phyloP scores from a whole-genome alignment of 257 asterid species.

The Penstemon eatonii region DNA sequence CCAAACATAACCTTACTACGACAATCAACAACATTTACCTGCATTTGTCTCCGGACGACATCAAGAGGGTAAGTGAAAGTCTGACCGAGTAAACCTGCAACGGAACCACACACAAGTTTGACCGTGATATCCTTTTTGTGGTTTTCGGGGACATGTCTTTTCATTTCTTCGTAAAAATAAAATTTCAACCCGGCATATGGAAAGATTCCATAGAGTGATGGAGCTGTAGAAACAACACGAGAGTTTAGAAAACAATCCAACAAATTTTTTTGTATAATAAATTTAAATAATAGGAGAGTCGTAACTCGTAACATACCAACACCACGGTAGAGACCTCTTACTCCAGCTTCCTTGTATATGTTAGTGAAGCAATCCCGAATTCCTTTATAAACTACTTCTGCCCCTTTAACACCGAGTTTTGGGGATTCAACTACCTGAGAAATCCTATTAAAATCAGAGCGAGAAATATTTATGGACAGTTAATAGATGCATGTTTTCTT shows the following conservation, averaged over 20 bases:
- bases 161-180: conserved; percentile 92
- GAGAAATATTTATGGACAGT: neutral
- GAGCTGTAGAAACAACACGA: conserved; percentile 50
- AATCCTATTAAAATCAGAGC: conserved; percentile 32
- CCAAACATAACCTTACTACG: no score
- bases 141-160: conserved; percentile 68
- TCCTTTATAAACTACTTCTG: conserved; percentile 66
- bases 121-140: conserved; percentile 70
- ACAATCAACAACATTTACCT: conserved; percentile 46
- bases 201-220: conserved; percentile 86
- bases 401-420: conserved; percentile 39
- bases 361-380: conserved; percentile 81
- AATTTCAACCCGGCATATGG: conserved; percentile 95
- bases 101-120: conserved; percentile 88
- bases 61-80: conserved; percentile 95
- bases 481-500: neutral
- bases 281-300: neutral
- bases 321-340: conserved; percentile 84
- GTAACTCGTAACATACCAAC: conserved; percentile 63
- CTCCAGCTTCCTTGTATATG: conserved; percentile 78
- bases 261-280: neutral
- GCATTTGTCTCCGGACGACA: conserved; percentile 95
- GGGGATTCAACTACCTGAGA: conserved; percentile 68
- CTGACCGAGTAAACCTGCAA: conserved; percentile 94
- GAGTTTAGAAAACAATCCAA: conserved; percentile 21